Percentiles rank a stretch among this genome's conserved stretches.
These are phyloP conservation scores for Cicer cuneatum DNA, from an alignment of 306 rosid genomes.

Conservation along the genomic window DNA sequence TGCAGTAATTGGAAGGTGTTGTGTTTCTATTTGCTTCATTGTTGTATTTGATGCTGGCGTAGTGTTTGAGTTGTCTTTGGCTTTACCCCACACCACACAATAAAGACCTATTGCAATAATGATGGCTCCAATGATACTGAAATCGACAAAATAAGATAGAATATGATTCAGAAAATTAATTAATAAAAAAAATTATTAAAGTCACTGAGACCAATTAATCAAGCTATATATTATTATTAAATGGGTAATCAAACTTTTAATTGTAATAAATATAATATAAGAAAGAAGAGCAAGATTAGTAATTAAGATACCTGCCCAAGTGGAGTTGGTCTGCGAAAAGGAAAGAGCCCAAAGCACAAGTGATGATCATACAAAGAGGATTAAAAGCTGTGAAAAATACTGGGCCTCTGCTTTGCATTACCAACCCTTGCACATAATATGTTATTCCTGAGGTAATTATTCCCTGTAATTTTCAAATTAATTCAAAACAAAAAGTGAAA, in stretches of 20 bases:
- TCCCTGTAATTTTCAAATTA: constrained; percentile 52
- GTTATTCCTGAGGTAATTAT: constrained; percentile 66
- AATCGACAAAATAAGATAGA: neutral
- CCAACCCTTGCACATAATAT: constrained; percentile 70
- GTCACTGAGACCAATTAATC: neutral
- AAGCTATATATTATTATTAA: neutral
- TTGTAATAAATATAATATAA: neutral
- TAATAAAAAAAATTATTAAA: no score
- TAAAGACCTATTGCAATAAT: constrained; percentile 76
- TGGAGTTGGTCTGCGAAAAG: constrained; percentile 70
- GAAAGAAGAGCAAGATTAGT: neutral
- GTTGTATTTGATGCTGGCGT: constrained; percentile 7
- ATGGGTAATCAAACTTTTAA: neutral
- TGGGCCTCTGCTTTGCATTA: constrained; percentile 71
- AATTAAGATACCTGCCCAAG: constrained; percentile 61
- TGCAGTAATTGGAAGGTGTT: constrained; percentile 44
- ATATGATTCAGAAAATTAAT: constrained; percentile 10
- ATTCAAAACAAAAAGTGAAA: neutral
- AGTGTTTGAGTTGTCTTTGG: constrained; percentile 54
- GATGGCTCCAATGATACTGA: constrained; percentile 67
- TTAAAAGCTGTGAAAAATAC: constrained; percentile 78
- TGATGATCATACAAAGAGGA: constrained; percentile 74
- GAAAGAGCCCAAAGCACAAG: constrained; percentile 57
- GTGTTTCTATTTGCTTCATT: constrained; percentile 39
- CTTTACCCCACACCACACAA: constrained; percentile 85